Evolutionary conservation across 352 stramenopile genomes (phyloP), one percentile per base, ranked within the genome.

Genomic region (Phytophthora lateralis): DNA sequence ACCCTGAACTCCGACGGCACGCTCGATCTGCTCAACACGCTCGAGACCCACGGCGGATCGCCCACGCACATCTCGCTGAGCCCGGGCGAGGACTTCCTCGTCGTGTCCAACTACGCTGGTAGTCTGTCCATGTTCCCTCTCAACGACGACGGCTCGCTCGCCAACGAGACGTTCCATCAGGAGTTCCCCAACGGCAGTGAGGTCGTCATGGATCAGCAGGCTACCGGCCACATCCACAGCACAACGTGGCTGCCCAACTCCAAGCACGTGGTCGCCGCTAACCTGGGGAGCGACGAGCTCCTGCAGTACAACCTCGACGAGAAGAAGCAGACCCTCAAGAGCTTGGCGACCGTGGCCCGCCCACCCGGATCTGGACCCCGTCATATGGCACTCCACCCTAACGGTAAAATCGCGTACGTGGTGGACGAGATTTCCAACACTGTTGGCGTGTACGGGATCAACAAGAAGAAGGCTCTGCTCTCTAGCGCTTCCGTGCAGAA

Each of bases 201-300:
- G 11, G 71, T 76, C 4, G 69, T 76, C 41, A 61, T 66, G 24
- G 54, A 65, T 14, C 59, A 64, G 42, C 81, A 88, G 42, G 73
- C 83, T 20, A 71, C 63, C 2, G 47, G 77, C 2, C 79, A 89
- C 59, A 71, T 85, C 65, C 82, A 91, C 70, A 90, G 80, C 50
- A 81, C 78, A 49, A 84, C 69, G 41, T 91, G 82, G 82, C 50
- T 84, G 26, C 70, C 69, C 14, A 70, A 68, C 45, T 76, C 70
- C 6, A 73, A 69, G 1, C 64, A 66, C 49, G 55, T 89, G 21
- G 64, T 87, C 4, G 76, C 66, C 14, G 70, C 80, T 4, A 85
- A 91, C 39, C 56, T 90, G 0, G 82, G 80, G n/a, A 89, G 75
- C 53, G 80, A 92, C 52, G 68, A 80, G 21, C 50, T 92, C 20